Percentiles rank a stretch among this genome's conserved stretches.
Conservation (phyloP, 768 basidiomycete genomes). For the Podaxis pistillaris region DNA sequence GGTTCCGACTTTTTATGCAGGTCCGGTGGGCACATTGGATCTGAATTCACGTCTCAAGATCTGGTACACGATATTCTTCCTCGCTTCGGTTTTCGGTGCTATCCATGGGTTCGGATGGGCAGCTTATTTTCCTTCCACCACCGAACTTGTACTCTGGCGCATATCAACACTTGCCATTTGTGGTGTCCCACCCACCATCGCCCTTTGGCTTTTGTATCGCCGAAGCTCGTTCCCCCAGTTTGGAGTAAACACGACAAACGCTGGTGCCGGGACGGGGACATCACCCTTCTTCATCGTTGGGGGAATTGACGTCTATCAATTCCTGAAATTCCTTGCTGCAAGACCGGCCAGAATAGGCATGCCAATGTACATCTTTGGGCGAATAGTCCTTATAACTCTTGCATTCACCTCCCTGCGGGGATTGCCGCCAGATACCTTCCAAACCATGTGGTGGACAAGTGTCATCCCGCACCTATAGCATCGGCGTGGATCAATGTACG, state of each 20-base stretch:
- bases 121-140: constrained; percentile 14
- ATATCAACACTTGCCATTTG: not conserved
- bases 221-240: constrained; percentile 1
- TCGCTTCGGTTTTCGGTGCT: constrained; percentile 18
- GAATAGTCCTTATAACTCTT: constrained; percentile 3
- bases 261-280: too few species aligned
- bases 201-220: not conserved
- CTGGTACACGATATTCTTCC: constrained; percentile 3
- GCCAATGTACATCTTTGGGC: constrained; percentile 8
- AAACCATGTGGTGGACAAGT: constrained; percentile 3
- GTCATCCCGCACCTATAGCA: constrained; percentile 2
- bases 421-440: not conserved
- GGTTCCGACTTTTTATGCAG: constrained; percentile 1
- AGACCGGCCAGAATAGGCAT: constrained; percentile 3
- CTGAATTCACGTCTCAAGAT: not conserved
- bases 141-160: constrained; percentile 15
- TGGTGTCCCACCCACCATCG: constrained; percentile 4
- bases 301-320: not conserved
- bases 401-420: constrained; percentile 1
- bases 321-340: not conserved
- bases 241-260: not conserved
- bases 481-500: not conserved
- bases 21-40: not conserved
- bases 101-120: constrained; percentile 20
- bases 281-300: not conserved